These are phyloP conservation scores for Fragilariopsis cylindrus DNA, from an alignment of 108 stramenopile genomes.

Conservation along the genomic window DNA sequence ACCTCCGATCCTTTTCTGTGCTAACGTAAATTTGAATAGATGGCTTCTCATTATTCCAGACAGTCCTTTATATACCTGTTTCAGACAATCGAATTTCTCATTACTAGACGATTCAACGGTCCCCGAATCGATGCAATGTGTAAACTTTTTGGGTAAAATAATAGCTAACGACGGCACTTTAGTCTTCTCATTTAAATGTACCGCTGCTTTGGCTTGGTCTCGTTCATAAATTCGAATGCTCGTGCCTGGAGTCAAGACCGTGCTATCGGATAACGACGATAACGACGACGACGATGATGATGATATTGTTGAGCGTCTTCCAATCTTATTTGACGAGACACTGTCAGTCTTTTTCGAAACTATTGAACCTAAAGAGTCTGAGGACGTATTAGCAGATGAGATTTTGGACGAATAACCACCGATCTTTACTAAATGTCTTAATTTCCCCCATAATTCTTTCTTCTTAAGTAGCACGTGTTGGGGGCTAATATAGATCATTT, in stretches of 20 bases:
- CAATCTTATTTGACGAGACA: neutral
- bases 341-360: neutral
- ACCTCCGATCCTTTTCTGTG: constrained; percentile 71
- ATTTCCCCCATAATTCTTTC: neutral
- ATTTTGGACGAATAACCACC: neutral
- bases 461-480: constrained; percentile 41
- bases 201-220: neutral
- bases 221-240: constrained; percentile 32
- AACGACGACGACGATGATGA: neutral
- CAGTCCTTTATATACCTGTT: constrained; percentile 39
- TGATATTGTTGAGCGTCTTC: neutral
- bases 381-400: neutral
- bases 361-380: neutral
- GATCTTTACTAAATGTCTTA: constrained; percentile 1
- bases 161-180: constrained; percentile 15
- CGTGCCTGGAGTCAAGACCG: constrained; percentile 12
- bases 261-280: neutral
- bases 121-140: neutral
- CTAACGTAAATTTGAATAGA: constrained; percentile 76
- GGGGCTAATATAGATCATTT: constrained; percentile 73
- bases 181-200: constrained; percentile 13
- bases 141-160: constrained; percentile 15
- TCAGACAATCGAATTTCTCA: constrained; percentile 49
- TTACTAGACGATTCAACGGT: neutral
- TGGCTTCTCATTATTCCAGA: constrained; percentile 40